Conservation (phyloP, 2,329 filamentous ascomycete genomes). For the Verticillium nonalfalfae region DNA sequence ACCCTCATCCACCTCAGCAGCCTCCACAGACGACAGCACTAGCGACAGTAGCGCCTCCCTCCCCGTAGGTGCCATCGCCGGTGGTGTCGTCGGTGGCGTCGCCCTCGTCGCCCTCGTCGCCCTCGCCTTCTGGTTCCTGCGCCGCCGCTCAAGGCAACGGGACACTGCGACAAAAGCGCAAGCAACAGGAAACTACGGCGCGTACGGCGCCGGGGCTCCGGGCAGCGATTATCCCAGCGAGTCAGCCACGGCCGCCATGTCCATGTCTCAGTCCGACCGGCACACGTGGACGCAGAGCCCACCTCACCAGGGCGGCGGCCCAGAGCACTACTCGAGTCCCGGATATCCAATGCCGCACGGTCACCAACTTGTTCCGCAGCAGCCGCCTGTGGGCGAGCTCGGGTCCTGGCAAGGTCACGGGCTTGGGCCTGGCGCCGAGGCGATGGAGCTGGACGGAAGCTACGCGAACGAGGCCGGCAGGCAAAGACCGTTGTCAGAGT, state of each 20-base stretch:
- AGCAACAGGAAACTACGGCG: neutral
- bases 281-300: neutral
- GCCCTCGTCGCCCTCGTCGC: neutral
- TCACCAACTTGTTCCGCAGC: neutral
- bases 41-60: neutral
- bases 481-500: neutral
- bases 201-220: neutral
- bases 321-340: neutral
- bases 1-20: neutral
- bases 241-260: neutral
- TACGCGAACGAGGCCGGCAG: neutral
- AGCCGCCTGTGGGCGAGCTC: neutral
- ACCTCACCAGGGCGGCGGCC: neutral
- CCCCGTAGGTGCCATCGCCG: neutral
- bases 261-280: neutral
- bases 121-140: neutral
- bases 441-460: neutral
- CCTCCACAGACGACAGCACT: neutral
- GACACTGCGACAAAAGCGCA: neutral
- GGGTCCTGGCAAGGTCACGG: neutral
- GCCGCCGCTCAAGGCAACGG: neutral
- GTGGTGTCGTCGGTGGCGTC: slow-evolving; percentile 1
- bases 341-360: neutral
- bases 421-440: neutral
- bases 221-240: neutral